Conservation (phyloP, 768 basidiomycete species). For the Amanita rimosa region DNA sequence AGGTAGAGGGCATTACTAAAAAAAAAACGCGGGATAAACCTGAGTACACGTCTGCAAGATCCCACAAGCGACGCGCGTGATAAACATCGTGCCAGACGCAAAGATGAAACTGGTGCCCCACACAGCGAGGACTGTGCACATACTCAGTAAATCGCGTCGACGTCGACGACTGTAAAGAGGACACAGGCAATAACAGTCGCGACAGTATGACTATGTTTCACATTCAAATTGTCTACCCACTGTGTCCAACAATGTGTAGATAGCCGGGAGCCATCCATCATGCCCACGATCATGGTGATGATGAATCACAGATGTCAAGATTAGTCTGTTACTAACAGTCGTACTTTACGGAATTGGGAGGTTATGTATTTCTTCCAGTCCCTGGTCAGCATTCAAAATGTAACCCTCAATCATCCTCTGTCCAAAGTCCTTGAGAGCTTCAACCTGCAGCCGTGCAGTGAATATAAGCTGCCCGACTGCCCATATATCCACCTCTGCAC, state of each 20-base stretch:
- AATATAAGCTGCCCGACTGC: no score
- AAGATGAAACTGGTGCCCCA: slow-evolving; percentile 75
- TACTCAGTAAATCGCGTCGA: slow-evolving; percentile 55
- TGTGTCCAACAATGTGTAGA: slow-evolving; percentile 27
- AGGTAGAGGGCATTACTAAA: no score
- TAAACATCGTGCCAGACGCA: slow-evolving; percentile 59
- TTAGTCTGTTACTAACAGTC: slow-evolving; percentile 53
- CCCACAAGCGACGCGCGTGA: slow-evolving; percentile 59
- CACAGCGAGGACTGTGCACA: slow-evolving; percentile 52
- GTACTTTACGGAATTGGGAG: no score
- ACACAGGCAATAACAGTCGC: slow-evolving; percentile 47
- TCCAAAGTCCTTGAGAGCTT: no score
- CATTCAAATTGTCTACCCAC: no score
- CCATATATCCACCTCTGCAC: no score
- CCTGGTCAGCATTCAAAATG: no score
- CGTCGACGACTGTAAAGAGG: slow-evolving; percentile 58
- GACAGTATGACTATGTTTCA: slow-evolving; percentile 26
- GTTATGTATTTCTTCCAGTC: no score
- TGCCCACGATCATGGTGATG: slow-evolving; percentile 55
- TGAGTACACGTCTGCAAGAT: no score
- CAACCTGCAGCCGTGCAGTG: no score
- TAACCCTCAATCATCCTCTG: no score
- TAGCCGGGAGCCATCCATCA: slow-evolving; percentile 44
- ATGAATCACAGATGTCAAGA: slow-evolving; percentile 56
- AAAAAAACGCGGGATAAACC: slow-evolving; percentile 22